Conservation (phyloP, 2,329 filamentous ascomycete genomes). For the Acrodontium crateriforme region DNA sequence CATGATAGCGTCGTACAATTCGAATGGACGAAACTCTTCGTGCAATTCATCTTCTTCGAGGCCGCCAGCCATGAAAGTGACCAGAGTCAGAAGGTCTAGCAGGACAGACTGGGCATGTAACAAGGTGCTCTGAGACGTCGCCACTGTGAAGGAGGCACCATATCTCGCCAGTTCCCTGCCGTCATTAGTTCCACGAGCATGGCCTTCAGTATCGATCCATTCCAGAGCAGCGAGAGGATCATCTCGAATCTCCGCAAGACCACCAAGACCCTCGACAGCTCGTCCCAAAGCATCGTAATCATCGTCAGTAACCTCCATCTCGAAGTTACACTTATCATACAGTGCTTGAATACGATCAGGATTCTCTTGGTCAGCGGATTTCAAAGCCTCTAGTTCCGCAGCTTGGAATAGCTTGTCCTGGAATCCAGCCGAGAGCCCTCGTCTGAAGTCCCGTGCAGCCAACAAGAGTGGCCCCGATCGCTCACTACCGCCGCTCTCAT, state of each 20-base stretch:
- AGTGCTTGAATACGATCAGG: conserved; percentile 55
- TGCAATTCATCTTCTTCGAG: conserved; percentile 59
- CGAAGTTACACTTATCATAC: conserved; percentile 66
- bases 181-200: conserved; percentile 25
- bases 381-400: conserved; percentile 4
- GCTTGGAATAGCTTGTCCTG: conserved; percentile 34
- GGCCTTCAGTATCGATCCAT: conserved; percentile 29
- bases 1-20: conserved; percentile 56
- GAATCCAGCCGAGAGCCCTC: conserved; percentile 10
- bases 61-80: conserved; percentile 77
- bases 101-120: conserved; percentile 59
- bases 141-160: conserved; percentile 60
- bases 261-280: conserved; percentile 50
- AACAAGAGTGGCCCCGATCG: conserved; percentile 9
- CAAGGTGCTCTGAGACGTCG: conserved; percentile 65
- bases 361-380: background rate
- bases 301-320: conserved; percentile 67
- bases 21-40: conserved; percentile 46
- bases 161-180: conserved; percentile 51
- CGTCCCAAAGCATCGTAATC: conserved; percentile 58
- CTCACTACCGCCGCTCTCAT: conserved; percentile 2
- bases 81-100: conserved; percentile 67
- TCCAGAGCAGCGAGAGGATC: conserved; percentile 37
- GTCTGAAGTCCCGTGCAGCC: conserved; percentile 11
- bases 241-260: too few species aligned